Evolutionary conservation across 768 basidiomycete species (phyloP).

Genomic region (Dendrothele bispora): DNA sequence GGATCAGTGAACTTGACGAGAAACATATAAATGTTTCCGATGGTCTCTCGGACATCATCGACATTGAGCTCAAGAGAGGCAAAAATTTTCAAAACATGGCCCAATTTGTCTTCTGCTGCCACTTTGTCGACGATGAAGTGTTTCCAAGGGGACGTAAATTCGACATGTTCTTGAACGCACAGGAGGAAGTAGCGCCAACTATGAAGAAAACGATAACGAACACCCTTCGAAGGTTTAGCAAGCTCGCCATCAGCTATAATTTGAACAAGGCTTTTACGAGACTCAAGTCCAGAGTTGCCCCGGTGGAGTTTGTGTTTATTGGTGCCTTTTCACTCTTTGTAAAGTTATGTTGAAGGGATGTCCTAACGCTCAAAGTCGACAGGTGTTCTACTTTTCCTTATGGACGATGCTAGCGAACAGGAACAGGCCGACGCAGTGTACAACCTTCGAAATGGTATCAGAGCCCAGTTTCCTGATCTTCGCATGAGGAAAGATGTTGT

Average conservation of each 20-base stretch:
- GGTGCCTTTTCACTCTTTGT: constrained; percentile 42
- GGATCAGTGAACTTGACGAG: constrained; percentile 58
- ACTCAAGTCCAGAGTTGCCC: constrained; percentile 63
- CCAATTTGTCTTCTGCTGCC: constrained; percentile 67
- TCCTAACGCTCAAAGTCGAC: not conserved
- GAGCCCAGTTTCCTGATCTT: constrained; percentile 60
- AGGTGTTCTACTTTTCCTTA: constrained; percentile 69
- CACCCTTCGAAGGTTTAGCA: constrained; percentile 54
- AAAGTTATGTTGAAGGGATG: not conserved
- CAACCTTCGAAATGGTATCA: constrained; percentile 55
- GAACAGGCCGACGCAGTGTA: constrained; percentile 57
- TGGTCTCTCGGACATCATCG: constrained; percentile 55
- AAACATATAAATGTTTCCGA: constrained; percentile 57
- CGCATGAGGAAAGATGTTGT: constrained; percentile 60
- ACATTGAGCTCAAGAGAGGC: constrained; percentile 70
- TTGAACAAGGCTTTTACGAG: constrained; percentile 50
- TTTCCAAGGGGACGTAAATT: not conserved
- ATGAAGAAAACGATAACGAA: constrained; percentile 54
- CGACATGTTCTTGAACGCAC: not conserved
- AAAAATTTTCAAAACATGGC: constrained; percentile 77
- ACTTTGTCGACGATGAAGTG: constrained; percentile 16
- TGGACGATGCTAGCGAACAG: constrained; percentile 42
- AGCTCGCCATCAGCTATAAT: constrained; percentile 42
- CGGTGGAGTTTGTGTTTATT: constrained; percentile 79
- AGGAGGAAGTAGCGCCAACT: constrained; percentile 27